These are phyloP conservation scores for Lactarius trivialis DNA, from an alignment of 768 basidiomycete species.

Conservation along the genomic window DNA sequence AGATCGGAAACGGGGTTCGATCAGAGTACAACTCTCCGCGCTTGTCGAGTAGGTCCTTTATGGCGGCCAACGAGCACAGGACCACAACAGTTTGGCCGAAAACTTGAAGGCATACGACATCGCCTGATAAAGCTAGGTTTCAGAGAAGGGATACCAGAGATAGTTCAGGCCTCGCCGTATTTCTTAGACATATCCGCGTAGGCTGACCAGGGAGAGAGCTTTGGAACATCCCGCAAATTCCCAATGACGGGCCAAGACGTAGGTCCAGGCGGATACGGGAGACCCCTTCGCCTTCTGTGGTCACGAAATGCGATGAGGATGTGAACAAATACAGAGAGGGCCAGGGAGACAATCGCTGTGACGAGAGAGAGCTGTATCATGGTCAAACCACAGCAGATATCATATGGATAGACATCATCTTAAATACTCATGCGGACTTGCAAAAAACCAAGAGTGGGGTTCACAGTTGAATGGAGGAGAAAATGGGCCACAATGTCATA, in stretches of 20 bases:
- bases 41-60: slow-evolving; percentile 12
- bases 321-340: not conserved
- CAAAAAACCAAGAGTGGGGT: no score
- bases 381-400: no score
- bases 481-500: no score
- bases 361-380: no score
- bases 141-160: not conserved
- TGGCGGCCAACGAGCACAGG: not conserved
- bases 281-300: not conserved
- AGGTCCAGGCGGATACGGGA: not conserved
- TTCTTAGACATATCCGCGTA: not conserved
- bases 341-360: not conserved
- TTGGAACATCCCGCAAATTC: slow-evolving; percentile 1
- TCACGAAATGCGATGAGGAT: not conserved
- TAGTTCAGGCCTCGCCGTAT: not conserved
- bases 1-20: slow-evolving; percentile 1
- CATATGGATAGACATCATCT: no score
- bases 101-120: slow-evolving; percentile 2
- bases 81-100: slow-evolving; percentile 4
- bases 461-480: no score
- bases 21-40: slow-evolving; percentile 5
- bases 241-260: not conserved
- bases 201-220: not conserved
- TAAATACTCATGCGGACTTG: no score
- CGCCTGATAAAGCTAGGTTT: not conserved